A percentile compares a stretch with the other conserved stretches of the same genome.
Conservation (phyloP, 202 grass and related monocot genomes). For the Setaria italica region DNA sequence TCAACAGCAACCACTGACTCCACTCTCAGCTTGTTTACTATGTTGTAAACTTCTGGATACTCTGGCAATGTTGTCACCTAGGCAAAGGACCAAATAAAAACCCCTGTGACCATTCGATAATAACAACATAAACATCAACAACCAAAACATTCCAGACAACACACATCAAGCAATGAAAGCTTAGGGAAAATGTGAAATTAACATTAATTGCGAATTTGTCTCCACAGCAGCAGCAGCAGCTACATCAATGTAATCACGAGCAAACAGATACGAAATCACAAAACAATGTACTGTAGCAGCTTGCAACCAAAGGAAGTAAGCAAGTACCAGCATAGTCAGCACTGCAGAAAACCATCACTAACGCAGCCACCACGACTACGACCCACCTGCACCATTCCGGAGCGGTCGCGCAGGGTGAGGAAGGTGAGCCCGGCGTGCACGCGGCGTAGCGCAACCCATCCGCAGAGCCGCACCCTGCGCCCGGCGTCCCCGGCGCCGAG, state of each 20-base stretch:
- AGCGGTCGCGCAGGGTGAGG: constrained; percentile 81
- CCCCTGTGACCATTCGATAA: not conserved
- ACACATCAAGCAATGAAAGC: not conserved
- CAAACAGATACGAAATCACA: not conserved
- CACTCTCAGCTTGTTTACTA: constrained; percentile 81
- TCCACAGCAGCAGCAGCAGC: constrained; percentile 5
- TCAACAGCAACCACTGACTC: constrained; percentile 91
- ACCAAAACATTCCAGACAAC: not conserved
- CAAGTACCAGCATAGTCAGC: not conserved
- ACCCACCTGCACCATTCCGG: constrained; percentile 80
- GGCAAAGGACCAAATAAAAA: not conserved
- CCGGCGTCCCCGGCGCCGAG: constrained; percentile 67
- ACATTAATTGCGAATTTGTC: not conserved
- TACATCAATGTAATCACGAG: not conserved
- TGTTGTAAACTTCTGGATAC: constrained; percentile 70
- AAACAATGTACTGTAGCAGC: not conserved
- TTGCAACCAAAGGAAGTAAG: not conserved
- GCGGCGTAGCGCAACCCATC: constrained; percentile 91
- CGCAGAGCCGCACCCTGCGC: constrained; percentile 74
- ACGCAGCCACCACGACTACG: not conserved
- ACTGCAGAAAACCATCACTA: not conserved
- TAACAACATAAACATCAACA: constrained; percentile 17
- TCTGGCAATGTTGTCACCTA: constrained; percentile 87
- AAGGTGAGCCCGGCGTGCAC: constrained; percentile 86
- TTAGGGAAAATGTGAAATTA: not conserved